phyloP scores from a whole-genome alignment of 768 basidiomycete genomes.

The Collybiopsis luxurians region DNA sequence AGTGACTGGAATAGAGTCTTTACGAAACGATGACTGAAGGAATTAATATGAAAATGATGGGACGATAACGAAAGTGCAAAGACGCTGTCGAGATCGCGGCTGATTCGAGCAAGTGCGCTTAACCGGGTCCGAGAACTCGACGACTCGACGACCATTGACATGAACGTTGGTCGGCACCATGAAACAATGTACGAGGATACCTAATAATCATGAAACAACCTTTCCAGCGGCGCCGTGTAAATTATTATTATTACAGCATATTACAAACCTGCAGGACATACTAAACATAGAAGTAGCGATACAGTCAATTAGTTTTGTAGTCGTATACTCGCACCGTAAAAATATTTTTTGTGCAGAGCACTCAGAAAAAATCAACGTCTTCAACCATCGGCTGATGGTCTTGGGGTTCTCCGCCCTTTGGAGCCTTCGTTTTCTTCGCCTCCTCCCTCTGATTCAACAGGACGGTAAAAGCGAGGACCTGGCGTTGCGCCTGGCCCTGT shows the following conservation, averaged over 20 bases:
- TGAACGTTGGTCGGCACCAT: neutral
- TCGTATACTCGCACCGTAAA: neutral
- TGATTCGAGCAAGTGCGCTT: neutral
- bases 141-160: conserved; percentile 1
- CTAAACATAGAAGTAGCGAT: neutral
- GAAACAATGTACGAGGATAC: neutral
- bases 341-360: neutral
- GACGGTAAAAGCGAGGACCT: neutral
- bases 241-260: too few species aligned
- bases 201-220: neutral
- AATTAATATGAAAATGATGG: too few species aligned
- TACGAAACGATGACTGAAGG: too few species aligned
- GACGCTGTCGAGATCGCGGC: too few species aligned
- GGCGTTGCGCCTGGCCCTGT: neutral
- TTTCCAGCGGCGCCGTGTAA: too few species aligned
- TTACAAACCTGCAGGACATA: too few species aligned
- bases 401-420: neutral
- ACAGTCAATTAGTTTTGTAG: neutral
- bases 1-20: too few species aligned
- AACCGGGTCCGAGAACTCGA: conserved; percentile 2
- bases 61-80: too few species aligned
- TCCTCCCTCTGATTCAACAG: neutral
- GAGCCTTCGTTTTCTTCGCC: neutral
- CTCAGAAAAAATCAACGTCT: neutral
- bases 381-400: neutral